Evolutionary conservation across 208 protist species (phyloP).

Genomic region (Trypanosoma theileri): DNA sequence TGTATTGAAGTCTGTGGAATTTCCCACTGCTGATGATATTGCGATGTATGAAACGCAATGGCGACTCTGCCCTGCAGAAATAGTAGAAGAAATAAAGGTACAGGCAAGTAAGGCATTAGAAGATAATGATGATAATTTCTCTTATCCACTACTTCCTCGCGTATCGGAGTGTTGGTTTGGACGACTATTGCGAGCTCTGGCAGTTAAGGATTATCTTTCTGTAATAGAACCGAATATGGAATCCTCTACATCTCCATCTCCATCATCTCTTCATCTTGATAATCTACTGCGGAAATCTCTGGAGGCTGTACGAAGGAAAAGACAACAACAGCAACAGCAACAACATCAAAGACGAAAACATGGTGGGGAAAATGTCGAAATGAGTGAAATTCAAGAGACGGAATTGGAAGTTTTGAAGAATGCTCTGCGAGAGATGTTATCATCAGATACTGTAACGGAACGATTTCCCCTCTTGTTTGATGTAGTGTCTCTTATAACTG

Average conservation of each 20-base stretch:
- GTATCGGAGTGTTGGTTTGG: constrained; percentile 28
- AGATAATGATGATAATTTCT: background rate
- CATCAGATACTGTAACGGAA: background rate
- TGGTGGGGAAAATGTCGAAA: background rate
- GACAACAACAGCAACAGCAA: background rate
- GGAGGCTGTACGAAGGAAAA: background rate
- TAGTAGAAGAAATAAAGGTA: constrained; percentile 1
- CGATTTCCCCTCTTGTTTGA: constrained; percentile 18
- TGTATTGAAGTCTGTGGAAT: constrained; percentile 6
- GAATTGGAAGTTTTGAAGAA: background rate
- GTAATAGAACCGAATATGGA: too few species aligned
- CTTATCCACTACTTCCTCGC: constrained; percentile 27
- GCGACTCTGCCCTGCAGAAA: background rate
- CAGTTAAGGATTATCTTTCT: constrained; percentile 14
- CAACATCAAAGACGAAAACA: background rate
- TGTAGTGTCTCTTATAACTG: constrained; percentile 1
- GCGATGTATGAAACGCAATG: background rate
- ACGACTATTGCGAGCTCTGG: constrained; percentile 13
- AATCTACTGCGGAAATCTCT: constrained; percentile 9
- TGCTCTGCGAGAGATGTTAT: constrained; percentile 17
- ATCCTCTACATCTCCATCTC: constrained; percentile 17
- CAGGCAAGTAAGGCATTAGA: background rate
- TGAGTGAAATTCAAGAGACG: background rate
- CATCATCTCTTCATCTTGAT: constrained; percentile 7
- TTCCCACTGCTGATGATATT: constrained; percentile 12